These are phyloP conservation scores for Pilasporangium apinafurcum DNA, from an alignment of 352 stramenopile species.

Conservation along the genomic window DNA sequence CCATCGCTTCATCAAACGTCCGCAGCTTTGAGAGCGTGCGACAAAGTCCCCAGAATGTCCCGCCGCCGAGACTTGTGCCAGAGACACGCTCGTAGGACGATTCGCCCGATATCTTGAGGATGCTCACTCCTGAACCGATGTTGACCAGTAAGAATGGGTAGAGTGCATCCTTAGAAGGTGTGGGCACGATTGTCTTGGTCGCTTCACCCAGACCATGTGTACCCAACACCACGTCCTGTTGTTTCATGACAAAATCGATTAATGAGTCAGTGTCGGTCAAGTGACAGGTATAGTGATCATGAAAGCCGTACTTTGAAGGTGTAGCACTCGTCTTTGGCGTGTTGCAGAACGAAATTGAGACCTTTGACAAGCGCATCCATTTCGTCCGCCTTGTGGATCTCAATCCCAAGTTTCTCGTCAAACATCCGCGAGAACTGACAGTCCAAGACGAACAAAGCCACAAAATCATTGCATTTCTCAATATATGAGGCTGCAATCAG, in stretches of 20 bases:
- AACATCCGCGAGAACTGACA: conserved; percentile 69
- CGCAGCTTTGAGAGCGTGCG: conserved; percentile 85
- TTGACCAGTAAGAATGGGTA: conserved; percentile 98
- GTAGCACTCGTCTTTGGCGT: conserved; percentile 94
- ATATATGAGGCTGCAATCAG: background rate
- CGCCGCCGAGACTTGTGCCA: conserved; percentile 95
- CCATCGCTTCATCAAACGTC: conserved; percentile 78
- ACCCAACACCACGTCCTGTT: conserved; percentile 46
- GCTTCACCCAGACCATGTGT: conserved; percentile 47
- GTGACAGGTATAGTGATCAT: background rate
- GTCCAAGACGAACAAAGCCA: conserved; percentile 2
- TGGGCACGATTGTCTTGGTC: conserved; percentile 60
- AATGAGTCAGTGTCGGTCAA: too few relatives aligned
- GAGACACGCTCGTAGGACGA: conserved; percentile 93
- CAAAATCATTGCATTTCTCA: background rate
- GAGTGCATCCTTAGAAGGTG: conserved; percentile 30
- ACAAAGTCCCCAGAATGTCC: conserved; percentile 97
- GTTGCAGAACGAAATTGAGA: conserved; percentile 95
- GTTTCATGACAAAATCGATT: background rate
- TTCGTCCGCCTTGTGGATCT: conserved; percentile 93
- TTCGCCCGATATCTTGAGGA: conserved; percentile 89
- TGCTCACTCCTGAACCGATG: conserved; percentile 97
- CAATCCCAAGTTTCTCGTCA: conserved; percentile 88
- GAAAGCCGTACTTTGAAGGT: conserved; percentile 80
- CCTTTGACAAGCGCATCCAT: conserved; percentile 94